Evolutionary conservation across 345 rosid genomes (phyloP).

Genomic region (Brassica juncea): DNA sequence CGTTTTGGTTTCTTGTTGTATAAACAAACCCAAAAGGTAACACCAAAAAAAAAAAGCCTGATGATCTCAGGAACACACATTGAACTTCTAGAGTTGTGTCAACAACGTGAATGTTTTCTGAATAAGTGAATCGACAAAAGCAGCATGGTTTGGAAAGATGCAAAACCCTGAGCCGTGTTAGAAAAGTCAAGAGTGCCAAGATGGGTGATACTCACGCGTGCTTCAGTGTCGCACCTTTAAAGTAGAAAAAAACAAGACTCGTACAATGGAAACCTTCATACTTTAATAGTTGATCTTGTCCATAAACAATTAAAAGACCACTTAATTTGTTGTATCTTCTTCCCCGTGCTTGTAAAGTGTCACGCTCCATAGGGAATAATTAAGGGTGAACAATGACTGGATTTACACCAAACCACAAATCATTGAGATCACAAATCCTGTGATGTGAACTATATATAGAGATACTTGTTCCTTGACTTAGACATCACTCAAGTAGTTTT

Average conservation of each 20-base stretch:
- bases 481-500: not conserved
- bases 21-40: too few species aligned
- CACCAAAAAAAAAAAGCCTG: too few species aligned
- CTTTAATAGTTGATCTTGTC: not conserved
- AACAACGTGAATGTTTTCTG: not conserved
- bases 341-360: not conserved
- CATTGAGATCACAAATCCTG: not conserved
- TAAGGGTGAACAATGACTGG: constrained; percentile 4
- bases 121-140: not conserved
- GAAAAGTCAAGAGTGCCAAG: not conserved
- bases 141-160: not conserved
- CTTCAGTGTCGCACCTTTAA: not conserved
- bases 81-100: not conserved
- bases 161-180: not conserved
- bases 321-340: not conserved
- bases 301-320: not conserved
- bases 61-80: too few species aligned
- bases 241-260: not conserved
- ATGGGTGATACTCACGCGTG: not conserved
- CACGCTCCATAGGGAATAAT: not conserved
- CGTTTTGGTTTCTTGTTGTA: too few species aligned
- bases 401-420: not conserved
- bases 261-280: not conserved
- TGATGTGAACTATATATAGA: not conserved
- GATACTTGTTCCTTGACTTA: not conserved